phyloP scores from a whole-genome alignment of 148 eudicot species.

The Polygonum maritimum region DNA sequence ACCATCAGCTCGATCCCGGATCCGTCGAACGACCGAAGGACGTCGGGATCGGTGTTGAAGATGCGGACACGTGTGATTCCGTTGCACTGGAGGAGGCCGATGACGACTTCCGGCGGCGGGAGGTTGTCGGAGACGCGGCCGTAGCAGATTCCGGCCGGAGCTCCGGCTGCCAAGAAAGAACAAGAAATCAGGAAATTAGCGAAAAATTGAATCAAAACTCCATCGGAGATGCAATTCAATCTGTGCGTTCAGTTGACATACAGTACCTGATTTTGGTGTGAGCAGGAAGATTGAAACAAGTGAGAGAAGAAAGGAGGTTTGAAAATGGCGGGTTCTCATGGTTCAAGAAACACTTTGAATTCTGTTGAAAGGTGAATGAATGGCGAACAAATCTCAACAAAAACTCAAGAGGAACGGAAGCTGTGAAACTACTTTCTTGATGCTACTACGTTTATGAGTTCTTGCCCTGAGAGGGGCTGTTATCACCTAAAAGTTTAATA shows the following conservation, averaged over 20 bases:
- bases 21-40: slow-evolving; percentile 41
- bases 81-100: slow-evolving; percentile 40
- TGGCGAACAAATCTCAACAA: neutral
- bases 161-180: slow-evolving; percentile 29
- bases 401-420: neutral
- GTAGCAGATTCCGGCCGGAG: slow-evolving; percentile 68
- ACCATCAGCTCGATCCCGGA: slow-evolving; percentile 47
- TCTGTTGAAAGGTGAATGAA: neutral
- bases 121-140: slow-evolving; percentile 66
- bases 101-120: slow-evolving; percentile 40
- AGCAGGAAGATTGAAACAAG: slow-evolving; percentile 1
- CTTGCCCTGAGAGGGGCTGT: no score
- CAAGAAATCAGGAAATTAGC: neutral
- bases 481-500: neutral
- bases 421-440: neutral
- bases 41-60: slow-evolving; percentile 52
- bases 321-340: neutral
- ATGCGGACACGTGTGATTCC: slow-evolving; percentile 37
- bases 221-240: neutral
- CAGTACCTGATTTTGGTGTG: slow-evolving; percentile 18
- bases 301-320: neutral
- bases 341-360: neutral
- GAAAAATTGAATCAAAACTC: neutral
- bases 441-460: neutral
- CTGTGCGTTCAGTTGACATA: neutral